Conservation (phyloP, 768 basidiomycete genomes). For the Hygrophoropsis aurantiaca region DNA sequence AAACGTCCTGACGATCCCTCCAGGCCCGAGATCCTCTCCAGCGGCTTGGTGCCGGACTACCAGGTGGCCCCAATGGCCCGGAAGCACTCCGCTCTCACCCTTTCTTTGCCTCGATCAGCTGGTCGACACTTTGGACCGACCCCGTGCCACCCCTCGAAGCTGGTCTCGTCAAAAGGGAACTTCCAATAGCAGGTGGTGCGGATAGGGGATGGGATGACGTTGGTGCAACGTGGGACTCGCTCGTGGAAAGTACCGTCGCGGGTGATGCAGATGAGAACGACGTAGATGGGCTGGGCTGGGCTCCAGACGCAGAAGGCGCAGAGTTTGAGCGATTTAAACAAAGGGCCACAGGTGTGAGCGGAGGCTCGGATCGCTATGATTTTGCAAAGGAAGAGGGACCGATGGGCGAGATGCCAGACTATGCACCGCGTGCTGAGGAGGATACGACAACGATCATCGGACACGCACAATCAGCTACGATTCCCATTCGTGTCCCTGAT, state of each 20-base stretch:
- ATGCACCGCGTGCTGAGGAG: conserved; percentile 12
- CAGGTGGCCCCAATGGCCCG: conserved; percentile 37
- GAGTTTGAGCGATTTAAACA: conserved; percentile 25
- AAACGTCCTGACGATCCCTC: conserved; percentile 18
- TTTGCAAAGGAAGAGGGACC: conserved; percentile 41
- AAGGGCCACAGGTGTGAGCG: conserved; percentile 10
- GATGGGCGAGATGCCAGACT: conserved; percentile 39
- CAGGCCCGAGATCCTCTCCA: conserved; percentile 58
- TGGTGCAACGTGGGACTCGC: conserved; percentile 52
- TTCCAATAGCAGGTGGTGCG: conserved; percentile 25
- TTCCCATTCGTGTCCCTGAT: conserved; percentile 19
- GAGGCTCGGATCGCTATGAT: conserved; percentile 13
- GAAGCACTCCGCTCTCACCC: conserved; percentile 55
- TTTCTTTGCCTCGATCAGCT: conserved; percentile 59
- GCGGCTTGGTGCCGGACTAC: conserved; percentile 57
- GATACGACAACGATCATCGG: conserved; percentile 4
- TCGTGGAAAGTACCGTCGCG: conserved; percentile 26
- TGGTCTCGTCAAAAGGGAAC: conserved; percentile 55
- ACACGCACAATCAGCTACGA: conserved; percentile 12
- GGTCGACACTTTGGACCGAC: conserved; percentile 67
- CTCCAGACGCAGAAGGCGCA: conserved; percentile 42
- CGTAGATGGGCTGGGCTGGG: conserved; percentile 53
- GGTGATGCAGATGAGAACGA: conserved; percentile 17
- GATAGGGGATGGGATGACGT: conserved; percentile 52
- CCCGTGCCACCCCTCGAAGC: conserved; percentile 56